phyloP scores from a whole-genome alignment of 1,139 yeast species.

The Yarrowia galli region DNA sequence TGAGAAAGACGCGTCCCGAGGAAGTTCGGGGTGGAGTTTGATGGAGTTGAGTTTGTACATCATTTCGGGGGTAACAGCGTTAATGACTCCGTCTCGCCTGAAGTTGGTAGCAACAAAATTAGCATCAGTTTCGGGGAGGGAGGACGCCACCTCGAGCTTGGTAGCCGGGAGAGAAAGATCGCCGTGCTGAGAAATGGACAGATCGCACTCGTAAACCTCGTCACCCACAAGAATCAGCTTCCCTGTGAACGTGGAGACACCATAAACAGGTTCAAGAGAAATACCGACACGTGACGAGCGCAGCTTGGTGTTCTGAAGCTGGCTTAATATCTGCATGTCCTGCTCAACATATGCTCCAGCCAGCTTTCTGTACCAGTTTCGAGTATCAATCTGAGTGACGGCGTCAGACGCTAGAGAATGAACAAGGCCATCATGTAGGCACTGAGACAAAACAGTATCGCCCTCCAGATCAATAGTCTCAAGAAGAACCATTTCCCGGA shows the following conservation, averaged over 20 bases:
- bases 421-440: slow-evolving; percentile 16
- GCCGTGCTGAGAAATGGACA: slow-evolving; percentile 5
- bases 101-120: neutral
- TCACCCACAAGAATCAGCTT: slow-evolving; percentile 12
- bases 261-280: neutral
- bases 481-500: slow-evolving; percentile 5
- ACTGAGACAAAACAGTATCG: neutral
- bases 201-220: slow-evolving; percentile 13
- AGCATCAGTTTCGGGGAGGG: neutral
- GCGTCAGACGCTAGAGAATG: neutral
- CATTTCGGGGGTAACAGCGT: neutral
- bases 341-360: slow-evolving; percentile 17
- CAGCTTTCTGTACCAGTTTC: slow-evolving; percentile 23
- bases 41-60: slow-evolving; percentile 11
- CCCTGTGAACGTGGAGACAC: neutral
- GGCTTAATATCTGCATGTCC: slow-evolving; percentile 7
- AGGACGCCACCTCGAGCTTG: slow-evolving; percentile 13
- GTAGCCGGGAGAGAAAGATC: neutral
- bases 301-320: slow-evolving; percentile 10
- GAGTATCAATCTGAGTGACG: slow-evolving; percentile 19
- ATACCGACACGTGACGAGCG: neutral
- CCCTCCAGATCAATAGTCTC: slow-evolving; percentile 17
- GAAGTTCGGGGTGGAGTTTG: slow-evolving; percentile 1
- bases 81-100: slow-evolving; percentile 1
- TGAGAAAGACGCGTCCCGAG: neutral